A percentile compares a stretch with the other conserved stretches of the same genome.
Evolutionary conservation across 768 basidiomycete genomes (phyloP).

Genomic region (Harrya chromipes): DNA sequence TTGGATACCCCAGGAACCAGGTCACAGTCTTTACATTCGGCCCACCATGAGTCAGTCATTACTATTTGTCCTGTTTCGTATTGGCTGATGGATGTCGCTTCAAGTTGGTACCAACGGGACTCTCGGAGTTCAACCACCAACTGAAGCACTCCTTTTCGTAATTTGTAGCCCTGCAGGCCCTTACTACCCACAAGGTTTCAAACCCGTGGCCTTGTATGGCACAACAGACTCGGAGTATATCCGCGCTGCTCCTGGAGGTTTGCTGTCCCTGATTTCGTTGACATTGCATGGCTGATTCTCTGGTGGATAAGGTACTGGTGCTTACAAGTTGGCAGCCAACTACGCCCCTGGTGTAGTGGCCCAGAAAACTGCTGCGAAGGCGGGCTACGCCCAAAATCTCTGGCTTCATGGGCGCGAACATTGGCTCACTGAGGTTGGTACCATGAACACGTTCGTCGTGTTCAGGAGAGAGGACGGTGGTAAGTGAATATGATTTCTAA

Average conservation of each 20-base stretch:
- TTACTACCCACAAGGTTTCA: conserved; percentile 85
- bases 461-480: conserved; percentile 69
- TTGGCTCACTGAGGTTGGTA: conserved; percentile 67
- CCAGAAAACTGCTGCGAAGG: conserved; percentile 69
- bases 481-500: conserved; percentile 24
- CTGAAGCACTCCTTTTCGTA: conserved; percentile 63
- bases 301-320: conserved; percentile 62
- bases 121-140: conserved; percentile 54
- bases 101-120: conserved; percentile 67
- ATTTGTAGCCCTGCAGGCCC: conserved; percentile 68
- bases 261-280: not conserved
- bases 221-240: conserved; percentile 67
- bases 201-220: conserved; percentile 83
- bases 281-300: conserved; percentile 6
- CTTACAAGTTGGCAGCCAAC: conserved; percentile 84
- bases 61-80: not conserved
- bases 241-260: conserved; percentile 83
- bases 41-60: conserved; percentile 60
- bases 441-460: conserved; percentile 90
- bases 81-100: conserved; percentile 4
- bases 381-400: conserved; percentile 85
- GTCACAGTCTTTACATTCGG: conserved; percentile 90
- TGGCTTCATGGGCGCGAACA: conserved; percentile 77
- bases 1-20: conserved; percentile 88
- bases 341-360: conserved; percentile 88